These are phyloP conservation scores for Collariella sp. DNA, from an alignment of 495 filamentous ascomycete genomes.

Conservation along the genomic window DNA sequence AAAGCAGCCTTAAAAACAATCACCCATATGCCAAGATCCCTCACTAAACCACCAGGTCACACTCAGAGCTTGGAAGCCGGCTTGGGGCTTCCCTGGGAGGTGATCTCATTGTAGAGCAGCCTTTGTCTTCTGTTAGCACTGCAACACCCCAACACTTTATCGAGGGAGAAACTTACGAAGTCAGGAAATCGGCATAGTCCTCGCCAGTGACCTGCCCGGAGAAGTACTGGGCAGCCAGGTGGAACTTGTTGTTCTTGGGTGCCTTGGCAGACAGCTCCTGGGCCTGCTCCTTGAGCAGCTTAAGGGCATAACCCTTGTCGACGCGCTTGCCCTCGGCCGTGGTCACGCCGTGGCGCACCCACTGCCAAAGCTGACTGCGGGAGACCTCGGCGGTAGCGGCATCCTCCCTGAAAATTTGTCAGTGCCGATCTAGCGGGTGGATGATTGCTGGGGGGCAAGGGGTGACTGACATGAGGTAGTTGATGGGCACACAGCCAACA, in stretches of 20 bases:
- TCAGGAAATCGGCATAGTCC: constrained; percentile 96
- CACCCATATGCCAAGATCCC: not conserved
- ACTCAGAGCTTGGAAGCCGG: constrained; percentile 72
- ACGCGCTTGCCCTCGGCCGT: constrained; percentile 88
- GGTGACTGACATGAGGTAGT: constrained; percentile 75
- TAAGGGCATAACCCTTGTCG: constrained; percentile 82
- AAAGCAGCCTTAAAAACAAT: not conserved
- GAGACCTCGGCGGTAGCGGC: constrained; percentile 95
- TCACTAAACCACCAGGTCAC: no score
- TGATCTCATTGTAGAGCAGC: constrained; percentile 94
- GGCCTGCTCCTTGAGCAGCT: constrained; percentile 80
- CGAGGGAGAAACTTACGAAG: constrained; percentile 46
- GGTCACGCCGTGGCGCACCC: constrained; percentile 75
- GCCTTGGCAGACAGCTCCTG: constrained; percentile 65
- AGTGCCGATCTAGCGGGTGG: not conserved
- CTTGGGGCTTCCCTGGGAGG: constrained; percentile 58
- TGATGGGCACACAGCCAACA: constrained; percentile 94
- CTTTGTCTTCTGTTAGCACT: constrained; percentile 28
- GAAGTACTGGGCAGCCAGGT: constrained; percentile 87
- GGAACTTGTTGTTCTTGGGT: constrained; percentile 84
- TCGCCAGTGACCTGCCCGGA: constrained; percentile 89
- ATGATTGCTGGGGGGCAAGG: not conserved
- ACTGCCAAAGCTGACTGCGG: constrained; percentile 92
- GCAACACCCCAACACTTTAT: not conserved
- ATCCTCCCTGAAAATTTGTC: constrained; percentile 56